Base-by-base conservation (phyloP, 495 filamentous ascomycete species). In the Penicillium taxi region DNA sequence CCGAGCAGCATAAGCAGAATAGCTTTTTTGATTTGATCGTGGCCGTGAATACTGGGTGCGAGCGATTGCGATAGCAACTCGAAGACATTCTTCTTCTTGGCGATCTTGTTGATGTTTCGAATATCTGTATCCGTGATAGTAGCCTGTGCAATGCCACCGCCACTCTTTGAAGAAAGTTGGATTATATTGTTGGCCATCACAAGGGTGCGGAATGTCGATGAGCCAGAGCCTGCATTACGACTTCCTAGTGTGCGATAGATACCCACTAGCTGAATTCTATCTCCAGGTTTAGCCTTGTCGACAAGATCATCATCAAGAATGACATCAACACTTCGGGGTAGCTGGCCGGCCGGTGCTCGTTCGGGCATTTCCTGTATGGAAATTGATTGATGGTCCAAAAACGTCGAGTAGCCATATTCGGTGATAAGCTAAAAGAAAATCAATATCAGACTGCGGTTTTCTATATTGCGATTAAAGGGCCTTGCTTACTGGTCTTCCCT, bases 331-430 rank as follows among this genome's bases (percentile, higher is more conserved):
- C 89, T 87, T 39, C 91, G 79, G 41, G 91, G 91, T 47, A 99
- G 75, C 68, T 96, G 91, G 30, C 91, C 91, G 35, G 91, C 90
- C 18, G 91, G 91, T 16, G 91, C 91, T 50, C 91, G 73, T 58
- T 99, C 91, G 9, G 91, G 91, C 91, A 99, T 99, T 72, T 99
- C 91, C 69, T 99, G 91, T 51, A 99, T 94, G 1, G 91, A 96
- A 31, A 99, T 86, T 12, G 86, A 89, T 56, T 99, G 91, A 59
- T 99, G 93, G 56, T 99, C 91, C 55, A 90, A 75, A 58, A 96
- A 99, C 13, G 82, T 91, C 58, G 80, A 91, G 60, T 93, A 86
- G 6, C 91, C 91, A 59, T 95, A 96, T 54, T 99, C 93, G 25
- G 93, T 96, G 46, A 84, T 78, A 11, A 99, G 73, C 55, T 81